Conservation (phyloP, 2,329 filamentous ascomycete species). For the Sclerotinia glacialis region DNA sequence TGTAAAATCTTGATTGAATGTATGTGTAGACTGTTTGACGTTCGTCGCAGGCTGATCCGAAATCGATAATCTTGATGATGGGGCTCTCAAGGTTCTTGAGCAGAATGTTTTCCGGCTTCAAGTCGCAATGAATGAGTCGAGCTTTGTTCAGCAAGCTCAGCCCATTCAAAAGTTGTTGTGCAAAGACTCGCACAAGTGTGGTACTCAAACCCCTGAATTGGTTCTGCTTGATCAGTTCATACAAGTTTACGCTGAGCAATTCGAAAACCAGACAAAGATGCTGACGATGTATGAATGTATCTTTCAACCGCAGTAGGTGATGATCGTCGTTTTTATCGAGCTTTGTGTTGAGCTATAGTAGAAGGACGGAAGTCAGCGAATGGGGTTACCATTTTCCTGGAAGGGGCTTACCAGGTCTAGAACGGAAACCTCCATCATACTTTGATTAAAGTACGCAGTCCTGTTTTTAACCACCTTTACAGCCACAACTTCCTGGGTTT, state of each 20-base stretch:
- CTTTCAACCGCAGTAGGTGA: conserved; percentile 88
- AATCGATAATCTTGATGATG: conserved; percentile 99
- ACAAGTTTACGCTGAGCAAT: conserved; percentile 92
- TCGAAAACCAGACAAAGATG: conserved; percentile 97
- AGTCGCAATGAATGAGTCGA: conserved; percentile 92
- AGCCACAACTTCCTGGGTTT: conserved; percentile 96
- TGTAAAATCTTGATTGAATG: conserved; percentile 97
- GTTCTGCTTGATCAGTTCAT: conserved; percentile 99
- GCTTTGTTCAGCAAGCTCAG: conserved; percentile 92
- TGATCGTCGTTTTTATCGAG: conserved; percentile 99
- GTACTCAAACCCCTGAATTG: conserved; percentile 97
- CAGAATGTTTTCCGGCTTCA: conserved; percentile 97
- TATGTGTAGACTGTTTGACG: conserved; percentile 98
- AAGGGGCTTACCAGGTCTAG: conserved; percentile 71
- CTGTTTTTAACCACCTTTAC: conserved; percentile 99
- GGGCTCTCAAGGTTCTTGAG: conserved; percentile 97
- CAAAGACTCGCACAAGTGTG: conserved; percentile 93
- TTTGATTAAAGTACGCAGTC: conserved; percentile 99
- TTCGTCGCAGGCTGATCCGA: conserved; percentile 96
- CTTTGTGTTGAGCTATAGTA: conserved; percentile 81
- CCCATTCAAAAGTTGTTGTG: conserved; percentile 91
- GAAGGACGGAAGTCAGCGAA: conserved; percentile 23
- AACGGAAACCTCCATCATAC: conserved; percentile 99
- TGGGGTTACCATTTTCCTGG: conserved; percentile 32
- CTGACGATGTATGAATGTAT: conserved; percentile 96